Base-by-base conservation (phyloP, 83 land plant species). In the Picea abies region DNA sequence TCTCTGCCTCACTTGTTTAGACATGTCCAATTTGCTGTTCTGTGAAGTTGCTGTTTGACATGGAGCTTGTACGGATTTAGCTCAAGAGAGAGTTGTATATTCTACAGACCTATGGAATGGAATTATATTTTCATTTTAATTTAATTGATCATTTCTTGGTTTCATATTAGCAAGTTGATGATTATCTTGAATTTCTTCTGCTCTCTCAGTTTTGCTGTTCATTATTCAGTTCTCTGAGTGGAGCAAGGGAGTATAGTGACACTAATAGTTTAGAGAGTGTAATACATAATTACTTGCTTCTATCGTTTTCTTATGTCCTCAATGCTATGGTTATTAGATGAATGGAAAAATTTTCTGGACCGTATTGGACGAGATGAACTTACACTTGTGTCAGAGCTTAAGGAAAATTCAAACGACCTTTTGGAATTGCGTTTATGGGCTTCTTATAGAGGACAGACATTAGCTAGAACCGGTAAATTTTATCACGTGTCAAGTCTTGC, bases 391-490 rank as follows among this genome's bases (percentile, higher is more conserved):
- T 41, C 82, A 32, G 94, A 95, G 64, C 84, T 88, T 22, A 79
- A 88, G 63, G 86, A 88, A 65, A 89, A 84, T 84, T 81, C 89
- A 7, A 76, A 58, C 70, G 94, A 94, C 77, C 76, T 91, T 23
- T 68, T 90, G 78, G 93, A 96, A 70, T 90, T 98, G 75, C 90
- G 99, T 4, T 90, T 98, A 81, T 98, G 99, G 99, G 99, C 99
- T 60, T 98, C 99, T n/a, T 98, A 98, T 83, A 90, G 99, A 4
- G 99, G 97, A 20, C 99, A 98, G 84, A 98, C 99, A 44, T 85
- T 98, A 23, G 98, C 99, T 23, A 86, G 99, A 84, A 98, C 99
- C 80, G 99, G 99, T 95, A 83, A 63, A 29, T 65, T 4, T 19
- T 76, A 15, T 76, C 44, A 11, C 14, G 52, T 77, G 62, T 65